These are phyloP conservation scores for Calonectria crousiana DNA, from an alignment of 2,329 filamentous ascomycete genomes.

Conservation along the genomic window DNA sequence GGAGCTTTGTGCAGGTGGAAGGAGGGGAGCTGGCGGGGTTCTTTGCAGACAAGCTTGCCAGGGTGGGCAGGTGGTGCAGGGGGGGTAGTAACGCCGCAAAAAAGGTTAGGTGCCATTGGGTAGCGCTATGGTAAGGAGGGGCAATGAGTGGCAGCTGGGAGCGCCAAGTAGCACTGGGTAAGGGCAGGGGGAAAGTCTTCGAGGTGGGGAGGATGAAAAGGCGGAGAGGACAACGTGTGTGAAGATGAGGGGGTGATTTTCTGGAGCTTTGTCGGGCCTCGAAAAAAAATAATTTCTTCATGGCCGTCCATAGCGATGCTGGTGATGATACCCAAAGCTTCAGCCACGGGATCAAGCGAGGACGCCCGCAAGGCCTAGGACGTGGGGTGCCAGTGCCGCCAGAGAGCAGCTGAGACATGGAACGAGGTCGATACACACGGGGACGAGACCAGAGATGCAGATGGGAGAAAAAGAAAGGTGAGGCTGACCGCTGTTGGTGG, in stretches of 20 bases:
- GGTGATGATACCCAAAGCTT: background rate
- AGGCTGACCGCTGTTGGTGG: conserved; percentile 66
- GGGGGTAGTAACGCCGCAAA: conserved; percentile 23
- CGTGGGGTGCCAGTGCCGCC: background rate
- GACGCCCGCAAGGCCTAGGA: background rate
- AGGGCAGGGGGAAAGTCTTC: conserved; percentile 16
- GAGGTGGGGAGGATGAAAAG: conserved; percentile 21
- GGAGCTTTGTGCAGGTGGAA: conserved; percentile 15
- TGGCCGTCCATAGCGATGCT: background rate
- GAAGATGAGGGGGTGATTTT: conserved; percentile 17
- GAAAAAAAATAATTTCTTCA: background rate
- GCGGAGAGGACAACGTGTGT: conserved; percentile 22
- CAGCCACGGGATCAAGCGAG: background rate
- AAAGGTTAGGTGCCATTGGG: conserved; percentile 28
- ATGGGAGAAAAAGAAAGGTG: conserved; percentile 14
- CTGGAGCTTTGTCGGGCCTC: conserved; percentile 8
- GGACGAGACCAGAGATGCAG: conserved; percentile 11
- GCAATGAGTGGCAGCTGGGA: conserved; percentile 37
- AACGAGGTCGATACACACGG: background rate
- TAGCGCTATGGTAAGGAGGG: conserved; percentile 30
- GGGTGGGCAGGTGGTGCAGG: conserved; percentile 31
- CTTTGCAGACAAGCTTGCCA: conserved; percentile 31
- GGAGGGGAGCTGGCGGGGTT: conserved; percentile 30
- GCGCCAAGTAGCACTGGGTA: conserved; percentile 30
- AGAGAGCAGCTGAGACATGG: conserved; percentile 6